phyloP scores from a whole-genome alignment of 1,284 basidiomycete species.

The Kalmanozyma brasiliensis region DNA sequence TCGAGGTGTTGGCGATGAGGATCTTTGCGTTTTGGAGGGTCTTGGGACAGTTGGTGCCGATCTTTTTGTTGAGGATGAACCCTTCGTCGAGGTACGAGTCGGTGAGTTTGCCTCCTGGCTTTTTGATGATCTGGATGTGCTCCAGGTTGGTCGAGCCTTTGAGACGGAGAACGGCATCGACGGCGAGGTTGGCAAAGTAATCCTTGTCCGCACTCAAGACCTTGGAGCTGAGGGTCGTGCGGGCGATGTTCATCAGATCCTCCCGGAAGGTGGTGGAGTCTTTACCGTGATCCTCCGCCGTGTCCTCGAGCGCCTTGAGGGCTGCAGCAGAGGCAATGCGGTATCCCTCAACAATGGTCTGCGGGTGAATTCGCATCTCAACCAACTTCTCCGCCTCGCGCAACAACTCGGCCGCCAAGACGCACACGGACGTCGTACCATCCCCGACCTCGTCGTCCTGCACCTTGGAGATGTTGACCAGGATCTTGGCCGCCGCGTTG shows the following conservation, averaged over 20 bases:
- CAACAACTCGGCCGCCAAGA: slow-evolving; percentile 89
- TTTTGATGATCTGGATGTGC: slow-evolving; percentile 99
- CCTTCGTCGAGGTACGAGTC: slow-evolving; percentile 99
- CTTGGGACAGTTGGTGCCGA: slow-evolving; percentile 94
- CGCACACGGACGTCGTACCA: slow-evolving; percentile 94
- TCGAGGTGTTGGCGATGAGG: slow-evolving; percentile 96
- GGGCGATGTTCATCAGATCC: slow-evolving; percentile 95
- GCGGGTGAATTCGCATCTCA: slow-evolving; percentile 88
- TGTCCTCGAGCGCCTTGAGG: slow-evolving; percentile 81
- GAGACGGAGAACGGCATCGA: slow-evolving; percentile 92
- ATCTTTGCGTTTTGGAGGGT: slow-evolving; percentile 94
- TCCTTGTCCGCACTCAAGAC: slow-evolving; percentile 97
- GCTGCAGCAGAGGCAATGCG: slow-evolving; percentile 90
- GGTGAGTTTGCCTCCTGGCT: slow-evolving; percentile 96
- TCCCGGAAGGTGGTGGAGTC: slow-evolving; percentile 82
- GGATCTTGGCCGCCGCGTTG: slow-evolving; percentile 98
- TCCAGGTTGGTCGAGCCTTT: slow-evolving; percentile 97
- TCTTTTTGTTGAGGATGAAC: slow-evolving; percentile 97
- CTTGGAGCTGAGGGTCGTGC: slow-evolving; percentile 95
- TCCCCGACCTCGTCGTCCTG: slow-evolving; percentile 99
- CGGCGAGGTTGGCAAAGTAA: slow-evolving; percentile 97
- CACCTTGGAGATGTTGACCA: slow-evolving; percentile 99
- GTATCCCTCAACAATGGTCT: slow-evolving; percentile 99
- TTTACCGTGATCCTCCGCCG: slow-evolving; percentile 81
- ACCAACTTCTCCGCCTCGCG: slow-evolving; percentile 97